Percentiles rank a stretch among this genome's conserved stretches.
These are phyloP conservation scores for Dalbergia cochinchinensis DNA, from an alignment of 306 rosid genomes.

Conservation along the genomic window DNA sequence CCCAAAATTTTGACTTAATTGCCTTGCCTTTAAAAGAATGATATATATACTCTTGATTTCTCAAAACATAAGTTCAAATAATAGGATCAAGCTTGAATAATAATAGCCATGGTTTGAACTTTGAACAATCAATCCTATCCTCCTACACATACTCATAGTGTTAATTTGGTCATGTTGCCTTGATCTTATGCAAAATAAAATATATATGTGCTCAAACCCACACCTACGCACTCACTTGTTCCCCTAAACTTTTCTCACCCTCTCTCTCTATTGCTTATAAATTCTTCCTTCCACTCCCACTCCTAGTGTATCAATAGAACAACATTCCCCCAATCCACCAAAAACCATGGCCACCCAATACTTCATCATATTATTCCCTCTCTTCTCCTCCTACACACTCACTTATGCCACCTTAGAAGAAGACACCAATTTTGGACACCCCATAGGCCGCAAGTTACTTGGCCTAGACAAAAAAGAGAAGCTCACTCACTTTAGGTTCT, in stretches of 20 bases:
- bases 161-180: too few species aligned
- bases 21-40: too few species aligned
- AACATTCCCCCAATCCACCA: background rate
- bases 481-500: constrained; percentile 59
- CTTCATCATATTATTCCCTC: background rate
- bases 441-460: constrained; percentile 40
- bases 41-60: too few species aligned
- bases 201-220: too few species aligned
- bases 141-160: too few species aligned
- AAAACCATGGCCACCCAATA: background rate
- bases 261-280: background rate
- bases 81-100: too few species aligned
- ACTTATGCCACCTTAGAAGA: constrained; percentile 23
- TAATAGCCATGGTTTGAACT: too few species aligned
- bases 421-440: constrained; percentile 36
- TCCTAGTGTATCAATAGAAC: background rate
- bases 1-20: too few species aligned
- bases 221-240: background rate
- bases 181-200: too few species aligned
- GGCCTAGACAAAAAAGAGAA: constrained; percentile 45
- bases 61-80: too few species aligned
- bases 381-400: constrained; percentile 22
- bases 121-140: too few species aligned
- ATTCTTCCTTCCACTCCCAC: background rate
- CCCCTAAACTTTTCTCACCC: background rate